These are phyloP conservation scores for Hymenoscyphus albidus DNA, from an alignment of 2,329 filamentous ascomycete genomes.

Conservation along the genomic window DNA sequence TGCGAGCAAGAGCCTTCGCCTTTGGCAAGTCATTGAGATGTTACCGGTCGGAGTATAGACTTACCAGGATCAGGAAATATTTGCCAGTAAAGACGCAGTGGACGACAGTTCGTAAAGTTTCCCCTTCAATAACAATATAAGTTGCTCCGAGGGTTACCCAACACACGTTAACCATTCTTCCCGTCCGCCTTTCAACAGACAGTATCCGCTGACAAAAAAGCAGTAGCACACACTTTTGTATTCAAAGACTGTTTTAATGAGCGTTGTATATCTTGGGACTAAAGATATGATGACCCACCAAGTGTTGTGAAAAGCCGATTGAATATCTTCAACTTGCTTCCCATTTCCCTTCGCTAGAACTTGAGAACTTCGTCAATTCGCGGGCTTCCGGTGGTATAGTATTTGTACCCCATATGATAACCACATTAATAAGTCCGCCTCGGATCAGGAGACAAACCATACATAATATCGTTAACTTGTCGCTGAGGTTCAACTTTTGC, in stretches of 20 bases:
- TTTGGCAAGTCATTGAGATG: not conserved
- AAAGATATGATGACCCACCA: conserved; percentile 27
- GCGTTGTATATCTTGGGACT: not conserved
- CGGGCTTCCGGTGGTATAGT: conserved; percentile 32
- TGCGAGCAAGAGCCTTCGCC: conserved; percentile 13
- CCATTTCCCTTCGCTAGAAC: conserved; percentile 35
- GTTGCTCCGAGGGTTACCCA: conserved; percentile 18
- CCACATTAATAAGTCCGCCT: conserved; percentile 34
- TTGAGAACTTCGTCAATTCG: conserved; percentile 29
- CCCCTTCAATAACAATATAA: conserved; percentile 15
- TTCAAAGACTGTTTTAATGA: conserved; percentile 16
- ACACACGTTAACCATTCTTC: conserved; percentile 15
- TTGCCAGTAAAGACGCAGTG: conserved; percentile 22
- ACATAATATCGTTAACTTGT: conserved; percentile 16
- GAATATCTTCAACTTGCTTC: conserved; percentile 36
- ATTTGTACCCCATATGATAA: conserved; percentile 38
- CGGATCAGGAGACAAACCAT: conserved; percentile 14
- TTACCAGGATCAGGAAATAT: conserved; percentile 23
- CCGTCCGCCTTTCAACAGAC: conserved; percentile 7
- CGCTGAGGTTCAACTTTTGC: conserved; percentile 14
- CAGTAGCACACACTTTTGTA: conserved; percentile 21
- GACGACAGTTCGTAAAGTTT: conserved; percentile 22
- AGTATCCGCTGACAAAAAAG: conserved; percentile 16
- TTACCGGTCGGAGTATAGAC: not conserved
- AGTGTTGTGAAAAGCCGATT: conserved; percentile 24